These are phyloP conservation scores for Aspergillus ochraceoroseus DNA, from an alignment of 2,329 filamentous ascomycete species.

Conservation along the genomic window DNA sequence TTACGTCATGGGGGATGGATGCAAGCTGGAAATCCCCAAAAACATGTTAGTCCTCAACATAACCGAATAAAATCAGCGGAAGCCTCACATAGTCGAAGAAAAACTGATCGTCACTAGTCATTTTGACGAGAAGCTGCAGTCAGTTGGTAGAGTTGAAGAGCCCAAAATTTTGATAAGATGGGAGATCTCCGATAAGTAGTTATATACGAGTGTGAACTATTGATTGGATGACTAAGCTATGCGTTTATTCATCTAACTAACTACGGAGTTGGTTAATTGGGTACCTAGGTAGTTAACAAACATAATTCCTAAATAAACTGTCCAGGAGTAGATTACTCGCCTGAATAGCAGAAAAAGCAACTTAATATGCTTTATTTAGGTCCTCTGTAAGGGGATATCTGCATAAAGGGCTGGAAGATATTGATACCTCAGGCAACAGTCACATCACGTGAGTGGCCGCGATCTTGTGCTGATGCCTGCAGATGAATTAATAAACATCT, in stretches of 20 bases:
- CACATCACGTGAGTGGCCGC: slow-evolving; percentile 5
- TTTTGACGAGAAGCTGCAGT: slow-evolving; percentile 40
- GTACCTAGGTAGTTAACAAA: too few species aligned
- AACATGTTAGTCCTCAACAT: slow-evolving; percentile 14
- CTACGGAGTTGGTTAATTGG: too few species aligned
- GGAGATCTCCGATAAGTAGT: too few species aligned
- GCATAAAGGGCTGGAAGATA: too few species aligned
- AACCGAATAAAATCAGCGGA: neutral
- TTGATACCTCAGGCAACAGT: neutral
- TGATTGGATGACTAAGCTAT: too few species aligned
- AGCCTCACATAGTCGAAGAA: slow-evolving; percentile 69
- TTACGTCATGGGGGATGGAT: slow-evolving; percentile 61
- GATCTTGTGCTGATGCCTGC: slow-evolving; percentile 4
- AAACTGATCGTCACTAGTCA: slow-evolving; percentile 75
- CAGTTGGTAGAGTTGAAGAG: neutral
- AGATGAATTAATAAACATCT: slow-evolving; percentile 6
- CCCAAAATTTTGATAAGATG: slow-evolving; percentile 10
- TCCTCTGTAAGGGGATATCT: too few species aligned
- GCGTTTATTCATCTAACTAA: too few species aligned
- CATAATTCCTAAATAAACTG: too few species aligned
- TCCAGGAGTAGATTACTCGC: too few species aligned
- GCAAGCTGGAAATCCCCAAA: slow-evolving; percentile 44
- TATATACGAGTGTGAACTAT: too few species aligned
- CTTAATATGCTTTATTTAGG: too few species aligned
- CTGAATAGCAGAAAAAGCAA: too few species aligned